Evolutionary conservation across 1,284 basidiomycete genomes (phyloP).

Genomic region (Peniophora sp.): DNA sequence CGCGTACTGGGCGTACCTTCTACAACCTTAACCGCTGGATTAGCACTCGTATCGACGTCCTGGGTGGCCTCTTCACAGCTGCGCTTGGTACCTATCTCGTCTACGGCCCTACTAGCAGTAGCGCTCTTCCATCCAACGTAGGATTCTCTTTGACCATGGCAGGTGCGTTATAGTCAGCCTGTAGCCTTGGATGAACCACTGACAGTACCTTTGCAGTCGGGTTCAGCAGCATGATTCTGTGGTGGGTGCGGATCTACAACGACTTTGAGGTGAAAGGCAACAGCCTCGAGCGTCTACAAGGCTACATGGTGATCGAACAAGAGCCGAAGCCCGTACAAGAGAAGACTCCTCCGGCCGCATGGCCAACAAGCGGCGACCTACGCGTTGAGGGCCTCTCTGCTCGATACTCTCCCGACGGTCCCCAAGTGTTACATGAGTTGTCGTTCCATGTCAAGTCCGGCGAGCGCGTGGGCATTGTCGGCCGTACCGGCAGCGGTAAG

Average conservation of each 20-base stretch:
- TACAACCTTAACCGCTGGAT: conserved; percentile 58
- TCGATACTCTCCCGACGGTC: conserved; percentile 33
- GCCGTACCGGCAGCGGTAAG: conserved; percentile 7
- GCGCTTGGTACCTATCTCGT: conserved; percentile 46
- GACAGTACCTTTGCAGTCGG: conserved; percentile 25
- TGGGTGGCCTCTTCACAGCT: conserved; percentile 45
- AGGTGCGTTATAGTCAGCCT: conserved; percentile 17
- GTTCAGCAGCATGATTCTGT: conserved; percentile 49
- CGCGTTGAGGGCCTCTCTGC: conserved; percentile 56
- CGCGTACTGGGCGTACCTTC: conserved; percentile 36
- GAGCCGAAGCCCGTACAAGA: conserved; percentile 44
- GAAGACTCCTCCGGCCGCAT: conserved; percentile 66
- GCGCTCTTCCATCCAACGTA: conserved; percentile 33
- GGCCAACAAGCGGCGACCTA: conserved; percentile 69
- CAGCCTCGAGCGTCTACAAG: conserved; percentile 69
- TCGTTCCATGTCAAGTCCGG: conserved; percentile 40
- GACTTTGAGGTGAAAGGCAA: conserved; percentile 52
- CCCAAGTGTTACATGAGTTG: conserved; percentile 37
- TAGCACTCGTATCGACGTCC: conserved; percentile 40
- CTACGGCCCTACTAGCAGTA: conserved; percentile 31
- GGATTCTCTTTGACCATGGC: conserved; percentile 47
- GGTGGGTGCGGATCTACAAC: conserved; percentile 45
- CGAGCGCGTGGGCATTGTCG: conserved; percentile 37
- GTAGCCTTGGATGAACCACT: neutral
- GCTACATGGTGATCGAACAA: conserved; percentile 66